phyloP scores from a whole-genome alignment of 345 rosid genomes.

The Gossypium rotundifolium region DNA sequence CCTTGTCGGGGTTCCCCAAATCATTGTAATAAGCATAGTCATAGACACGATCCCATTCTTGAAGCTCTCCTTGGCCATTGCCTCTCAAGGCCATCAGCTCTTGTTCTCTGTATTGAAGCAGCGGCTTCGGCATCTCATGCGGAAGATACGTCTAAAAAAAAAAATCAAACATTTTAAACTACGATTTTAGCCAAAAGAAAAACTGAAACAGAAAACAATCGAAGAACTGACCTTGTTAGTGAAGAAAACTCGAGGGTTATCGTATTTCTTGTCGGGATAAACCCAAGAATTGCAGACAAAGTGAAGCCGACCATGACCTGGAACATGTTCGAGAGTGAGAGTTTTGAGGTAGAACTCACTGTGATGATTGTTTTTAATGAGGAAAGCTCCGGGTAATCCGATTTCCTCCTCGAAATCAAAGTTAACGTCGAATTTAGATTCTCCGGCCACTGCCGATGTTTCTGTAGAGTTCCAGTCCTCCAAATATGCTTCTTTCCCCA shows the following conservation, averaged over 20 bases:
- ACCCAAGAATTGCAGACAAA: conserved; percentile 88
- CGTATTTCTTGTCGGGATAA: conserved; percentile 50
- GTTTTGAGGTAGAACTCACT: conserved; percentile 66
- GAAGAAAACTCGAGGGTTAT: conserved; percentile 66
- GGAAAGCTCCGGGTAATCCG: conserved; percentile 69
- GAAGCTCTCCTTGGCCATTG: conserved; percentile 54
- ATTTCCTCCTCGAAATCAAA: conserved; percentile 52
- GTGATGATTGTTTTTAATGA: conserved; percentile 49
- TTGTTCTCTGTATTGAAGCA: conserved; percentile 52
- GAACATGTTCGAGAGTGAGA: conserved; percentile 63
- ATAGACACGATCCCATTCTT: conserved; percentile 76
- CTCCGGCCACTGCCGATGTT: conserved; percentile 34
- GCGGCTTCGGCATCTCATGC: conserved; percentile 46
- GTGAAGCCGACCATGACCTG: conserved; percentile 58
- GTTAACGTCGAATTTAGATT: conserved; percentile 39
- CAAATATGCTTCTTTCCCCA: conserved; percentile 53
- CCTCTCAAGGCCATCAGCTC: conserved; percentile 68
- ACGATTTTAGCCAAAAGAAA: background rate
- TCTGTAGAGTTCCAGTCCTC: conserved; percentile 40
- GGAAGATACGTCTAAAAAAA: conserved; percentile 65
- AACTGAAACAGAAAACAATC: background rate
- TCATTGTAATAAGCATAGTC: conserved; percentile 88
- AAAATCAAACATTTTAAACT: background rate
- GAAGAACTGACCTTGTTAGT: conserved; percentile 49
- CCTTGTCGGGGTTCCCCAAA: conserved; percentile 49